Base-by-base conservation (phyloP, 2,329 filamentous ascomycete species). In the Ceratocystis ficicola region DNA sequence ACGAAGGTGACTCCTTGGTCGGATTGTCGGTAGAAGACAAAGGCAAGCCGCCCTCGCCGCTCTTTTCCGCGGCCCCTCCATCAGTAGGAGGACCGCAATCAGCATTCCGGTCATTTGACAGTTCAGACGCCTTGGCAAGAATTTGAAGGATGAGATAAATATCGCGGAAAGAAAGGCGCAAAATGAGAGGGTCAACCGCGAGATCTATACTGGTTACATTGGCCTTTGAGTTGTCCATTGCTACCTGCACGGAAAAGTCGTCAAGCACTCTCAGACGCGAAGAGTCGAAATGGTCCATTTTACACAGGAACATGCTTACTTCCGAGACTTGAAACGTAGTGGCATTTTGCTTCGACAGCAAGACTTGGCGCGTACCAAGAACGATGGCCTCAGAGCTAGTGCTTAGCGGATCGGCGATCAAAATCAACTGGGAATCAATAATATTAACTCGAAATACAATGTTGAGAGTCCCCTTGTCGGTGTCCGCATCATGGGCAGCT, bases 201-300 rank as follows among this genome's bases (percentile, higher is more conserved):
- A 96, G 82, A 70, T 90, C 86, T 64, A 99, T 93, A 70, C 84
- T 94, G 2, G 86, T 94, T 44, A 86, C 71, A 70, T 84, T 86
- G 0, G 77, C 73, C 62, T 79, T 77, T 0, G 83, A 85, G 68
- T 75, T 83, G 72, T 99, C 93, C 79, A 99, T 85, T 2, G 90
- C 94, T 71, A 95, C 81, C 69, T 94, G 89, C 8, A 97, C 79
- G 2, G 91, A 96, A 74, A 99, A 99, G 75, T 99, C 92, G 73
- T 99, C 95, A 41, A 99, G 83, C 68, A 99, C 96, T 20, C 94
- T 86, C 60, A 99, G 81, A 46, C 90, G 85, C 50, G 87, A 92
- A 2, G 89, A 91, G 70, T 99, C 93, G 70, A 97, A 97, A 69
- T 86, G 89, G 75, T 99, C 95, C 94, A 99, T 99, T 12, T 94